A percentile compares a stretch with the other conserved stretches of the same genome.
phyloP scores from a whole-genome alignment of 2,329 filamentous ascomycete species.

The Colletotrichum sp. region DNA sequence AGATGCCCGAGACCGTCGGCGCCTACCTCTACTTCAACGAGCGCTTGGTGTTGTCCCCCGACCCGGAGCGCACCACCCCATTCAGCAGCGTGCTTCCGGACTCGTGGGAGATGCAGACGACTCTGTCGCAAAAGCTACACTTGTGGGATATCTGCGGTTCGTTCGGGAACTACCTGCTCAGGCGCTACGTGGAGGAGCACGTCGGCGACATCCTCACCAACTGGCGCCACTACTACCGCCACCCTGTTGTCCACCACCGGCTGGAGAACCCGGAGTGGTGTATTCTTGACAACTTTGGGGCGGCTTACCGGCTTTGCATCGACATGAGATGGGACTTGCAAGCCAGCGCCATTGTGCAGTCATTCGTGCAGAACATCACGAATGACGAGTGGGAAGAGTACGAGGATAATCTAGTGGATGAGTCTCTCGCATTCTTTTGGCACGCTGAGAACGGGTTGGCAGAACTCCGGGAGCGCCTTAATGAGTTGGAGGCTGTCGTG shows the following conservation, averaged over 20 bases:
- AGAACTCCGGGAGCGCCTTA: background rate
- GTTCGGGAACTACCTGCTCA: background rate
- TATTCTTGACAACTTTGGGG: background rate
- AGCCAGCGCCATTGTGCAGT: background rate
- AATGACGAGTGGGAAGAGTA: background rate
- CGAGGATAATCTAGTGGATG: background rate
- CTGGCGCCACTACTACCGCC: background rate
- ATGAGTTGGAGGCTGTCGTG: background rate
- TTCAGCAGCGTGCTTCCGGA: background rate
- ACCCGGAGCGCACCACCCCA: background rate
- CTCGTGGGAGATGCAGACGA: background rate
- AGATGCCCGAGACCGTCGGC: background rate
- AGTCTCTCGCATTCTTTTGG: background rate
- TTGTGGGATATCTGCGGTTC: background rate
- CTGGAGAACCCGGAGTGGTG: background rate
- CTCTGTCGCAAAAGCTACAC: background rate
- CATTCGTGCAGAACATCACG: background rate
- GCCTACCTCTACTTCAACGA: background rate
- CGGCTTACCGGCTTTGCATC: background rate
- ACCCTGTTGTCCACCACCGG: background rate
- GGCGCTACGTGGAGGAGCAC: background rate
- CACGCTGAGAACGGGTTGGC: background rate
- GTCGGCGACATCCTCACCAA: background rate
- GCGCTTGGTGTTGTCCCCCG: background rate
- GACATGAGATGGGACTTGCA: background rate